Conservation (phyloP, 306 rosid species). For the Sphenostylis stenocarpa region DNA sequence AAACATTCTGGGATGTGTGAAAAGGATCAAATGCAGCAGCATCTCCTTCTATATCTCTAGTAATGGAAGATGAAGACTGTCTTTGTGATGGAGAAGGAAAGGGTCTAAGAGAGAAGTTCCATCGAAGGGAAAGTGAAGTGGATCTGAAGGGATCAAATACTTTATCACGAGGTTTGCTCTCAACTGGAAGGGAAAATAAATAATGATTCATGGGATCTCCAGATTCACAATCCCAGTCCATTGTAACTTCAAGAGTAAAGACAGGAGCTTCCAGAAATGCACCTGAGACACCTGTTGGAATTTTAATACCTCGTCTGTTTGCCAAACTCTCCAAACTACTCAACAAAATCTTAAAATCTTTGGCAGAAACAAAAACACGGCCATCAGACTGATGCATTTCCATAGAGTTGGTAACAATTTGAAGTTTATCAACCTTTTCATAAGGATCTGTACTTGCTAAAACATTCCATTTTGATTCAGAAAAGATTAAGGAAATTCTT, state of each 20-base stretch:
- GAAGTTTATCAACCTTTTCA: slow-evolving; percentile 92
- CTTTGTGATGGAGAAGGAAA: slow-evolving; percentile 50
- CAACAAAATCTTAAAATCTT: slow-evolving; percentile 68
- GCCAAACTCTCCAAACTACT: slow-evolving; percentile 99
- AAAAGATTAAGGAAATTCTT: slow-evolving; percentile 61
- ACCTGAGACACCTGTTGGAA: slow-evolving; percentile 73
- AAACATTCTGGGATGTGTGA: slow-evolving; percentile 45
- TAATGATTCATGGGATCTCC: slow-evolving; percentile 89
- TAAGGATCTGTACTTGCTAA: slow-evolving; percentile 94
- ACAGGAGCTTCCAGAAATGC: slow-evolving; percentile 77
- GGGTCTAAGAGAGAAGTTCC: slow-evolving; percentile 86
- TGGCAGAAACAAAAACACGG: slow-evolving; percentile 67
- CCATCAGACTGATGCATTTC: slow-evolving; percentile 94
- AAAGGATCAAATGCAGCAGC: slow-evolving; percentile 59
- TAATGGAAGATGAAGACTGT: slow-evolving; percentile 40
- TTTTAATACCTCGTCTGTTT: slow-evolving; percentile 66
- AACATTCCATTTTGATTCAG: slow-evolving; percentile 75
- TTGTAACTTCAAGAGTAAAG: slow-evolving; percentile 78
- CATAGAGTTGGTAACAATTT: slow-evolving; percentile 63
- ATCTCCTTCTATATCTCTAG: slow-evolving; percentile 49
- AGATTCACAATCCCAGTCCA: slow-evolving; percentile 98
- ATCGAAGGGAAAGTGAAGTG: slow-evolving; percentile 87
- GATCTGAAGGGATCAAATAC: slow-evolving; percentile 95
- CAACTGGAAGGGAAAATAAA: slow-evolving; percentile 83
- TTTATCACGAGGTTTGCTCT: slow-evolving; percentile 76